Conservation (phyloP, 2,329 filamentous ascomycete genomes). For the Myriosclerotinia scirpicola region DNA sequence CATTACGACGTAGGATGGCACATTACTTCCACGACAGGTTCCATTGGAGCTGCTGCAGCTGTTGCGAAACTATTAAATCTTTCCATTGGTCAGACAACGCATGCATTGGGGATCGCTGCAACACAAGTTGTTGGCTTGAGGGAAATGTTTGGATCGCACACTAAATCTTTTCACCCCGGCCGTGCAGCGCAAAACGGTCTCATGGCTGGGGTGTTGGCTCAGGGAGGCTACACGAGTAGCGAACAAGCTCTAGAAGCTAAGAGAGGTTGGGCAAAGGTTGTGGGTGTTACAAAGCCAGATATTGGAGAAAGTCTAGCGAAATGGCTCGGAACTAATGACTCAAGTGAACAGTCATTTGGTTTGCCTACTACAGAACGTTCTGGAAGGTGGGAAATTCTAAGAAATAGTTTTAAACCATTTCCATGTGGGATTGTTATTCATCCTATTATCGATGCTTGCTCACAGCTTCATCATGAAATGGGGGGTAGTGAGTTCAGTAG, state of each 20-base stretch:
- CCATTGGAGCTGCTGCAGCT: slow-evolving; percentile 53
- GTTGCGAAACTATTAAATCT: slow-evolving; percentile 50
- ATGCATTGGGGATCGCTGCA: slow-evolving; percentile 54
- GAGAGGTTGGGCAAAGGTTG: slow-evolving; percentile 54
- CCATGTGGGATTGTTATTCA: slow-evolving; percentile 59
- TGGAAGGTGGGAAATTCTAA: slow-evolving; percentile 51
- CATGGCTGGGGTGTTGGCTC: slow-evolving; percentile 48
- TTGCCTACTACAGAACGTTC: slow-evolving; percentile 5
- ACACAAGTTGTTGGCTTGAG: slow-evolving; percentile 55
- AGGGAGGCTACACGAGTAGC: slow-evolving; percentile 51
- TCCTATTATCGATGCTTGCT: slow-evolving; percentile 53
- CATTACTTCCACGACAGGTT: slow-evolving; percentile 53
- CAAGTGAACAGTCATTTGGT: slow-evolving; percentile 30
- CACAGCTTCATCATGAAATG: slow-evolving; percentile 47
- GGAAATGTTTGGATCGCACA: slow-evolving; percentile 56
- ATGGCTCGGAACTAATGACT: slow-evolving; percentile 28
- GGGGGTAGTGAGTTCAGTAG: slow-evolving; percentile 37
- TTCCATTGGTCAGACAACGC: slow-evolving; percentile 44
- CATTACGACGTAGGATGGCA: slow-evolving; percentile 58
- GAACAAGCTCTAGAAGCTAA: slow-evolving; percentile 51
- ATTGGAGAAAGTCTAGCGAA: slow-evolving; percentile 43
- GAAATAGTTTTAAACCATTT: slow-evolving; percentile 57
- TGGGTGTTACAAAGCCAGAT: slow-evolving; percentile 46
- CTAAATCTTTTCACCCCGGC: slow-evolving; percentile 56
- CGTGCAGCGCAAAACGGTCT: slow-evolving; percentile 54